phyloP scores from a whole-genome alignment of 2,329 filamentous ascomycete genomes.

The Diaporthe helianthi region DNA sequence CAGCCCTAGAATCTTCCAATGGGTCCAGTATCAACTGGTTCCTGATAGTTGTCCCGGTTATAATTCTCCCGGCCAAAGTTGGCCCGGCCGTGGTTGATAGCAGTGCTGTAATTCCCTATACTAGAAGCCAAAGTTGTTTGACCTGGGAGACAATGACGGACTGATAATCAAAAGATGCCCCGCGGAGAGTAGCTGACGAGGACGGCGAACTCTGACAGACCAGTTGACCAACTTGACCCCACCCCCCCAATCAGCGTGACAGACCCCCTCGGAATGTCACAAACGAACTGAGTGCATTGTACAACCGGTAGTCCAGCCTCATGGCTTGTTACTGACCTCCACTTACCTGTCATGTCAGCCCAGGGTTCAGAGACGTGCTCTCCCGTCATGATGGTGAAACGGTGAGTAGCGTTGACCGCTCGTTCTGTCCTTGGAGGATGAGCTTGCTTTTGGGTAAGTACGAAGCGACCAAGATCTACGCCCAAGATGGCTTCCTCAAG shows the following conservation, averaged over 20 bases:
- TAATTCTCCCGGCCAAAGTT: neutral
- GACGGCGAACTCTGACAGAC: neutral
- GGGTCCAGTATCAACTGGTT: too few relatives aligned
- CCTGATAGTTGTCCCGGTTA: neutral
- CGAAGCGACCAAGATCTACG: neutral
- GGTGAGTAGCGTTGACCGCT: constrained; percentile 19
- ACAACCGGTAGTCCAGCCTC: neutral
- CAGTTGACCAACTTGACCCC: too few relatives aligned
- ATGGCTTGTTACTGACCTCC: constrained; percentile 1
- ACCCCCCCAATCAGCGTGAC: constrained; percentile 8
- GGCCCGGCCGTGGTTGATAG: too few relatives aligned
- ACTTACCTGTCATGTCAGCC: constrained; percentile 20
- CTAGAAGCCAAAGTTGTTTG: neutral
- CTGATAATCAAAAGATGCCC: neutral
- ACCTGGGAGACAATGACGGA: neutral
- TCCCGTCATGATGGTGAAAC: constrained; percentile 19
- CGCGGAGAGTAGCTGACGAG: neutral
- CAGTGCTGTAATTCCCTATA: too few relatives aligned
- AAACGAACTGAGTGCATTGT: neutral
- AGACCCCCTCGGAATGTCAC: constrained; percentile 4
- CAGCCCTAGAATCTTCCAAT: neutral
- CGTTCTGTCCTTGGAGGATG: neutral
- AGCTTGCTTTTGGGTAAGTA: neutral
- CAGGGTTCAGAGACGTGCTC: neutral
- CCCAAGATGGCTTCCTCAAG: too few relatives aligned